Evolutionary conservation across 2,329 filamentous ascomycete genomes (phyloP).

Genomic region (Diplodia intermedia): DNA sequence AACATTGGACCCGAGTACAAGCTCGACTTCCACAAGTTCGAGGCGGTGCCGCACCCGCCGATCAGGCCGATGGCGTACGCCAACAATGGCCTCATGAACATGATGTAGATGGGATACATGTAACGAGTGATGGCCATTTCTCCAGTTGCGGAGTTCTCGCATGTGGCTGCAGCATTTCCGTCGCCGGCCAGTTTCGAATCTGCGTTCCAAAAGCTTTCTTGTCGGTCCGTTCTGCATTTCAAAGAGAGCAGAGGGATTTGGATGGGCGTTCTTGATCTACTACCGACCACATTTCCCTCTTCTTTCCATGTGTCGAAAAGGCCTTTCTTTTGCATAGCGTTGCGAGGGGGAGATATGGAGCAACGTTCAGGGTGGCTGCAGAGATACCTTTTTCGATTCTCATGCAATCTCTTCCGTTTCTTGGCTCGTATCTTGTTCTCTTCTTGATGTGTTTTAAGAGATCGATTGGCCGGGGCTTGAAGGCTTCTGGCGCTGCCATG

Average conservation of each 20-base stretch:
- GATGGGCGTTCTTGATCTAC: constrained; percentile 22
- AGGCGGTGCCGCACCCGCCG: constrained; percentile 93
- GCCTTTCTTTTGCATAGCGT: constrained; percentile 24
- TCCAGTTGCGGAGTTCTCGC: constrained; percentile 15
- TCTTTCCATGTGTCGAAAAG: neutral
- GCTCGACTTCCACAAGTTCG: constrained; percentile 90
- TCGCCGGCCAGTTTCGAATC: neutral
- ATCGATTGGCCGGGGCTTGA: neutral
- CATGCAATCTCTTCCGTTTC: neutral
- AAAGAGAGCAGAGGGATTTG: constrained; percentile 5
- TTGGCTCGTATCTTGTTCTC: neutral
- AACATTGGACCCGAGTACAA: constrained; percentile 93
- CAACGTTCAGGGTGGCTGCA: neutral
- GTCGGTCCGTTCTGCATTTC: constrained; percentile 5
- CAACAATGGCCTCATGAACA: constrained; percentile 77
- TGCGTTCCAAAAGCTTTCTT: constrained; percentile 11
- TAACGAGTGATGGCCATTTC: constrained; percentile 20
- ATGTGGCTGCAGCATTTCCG: neutral
- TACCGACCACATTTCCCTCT: neutral
- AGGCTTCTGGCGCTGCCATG: neutral
- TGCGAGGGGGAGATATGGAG: neutral
- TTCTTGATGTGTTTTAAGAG: constrained; percentile 4
- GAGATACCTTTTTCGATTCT: neutral
- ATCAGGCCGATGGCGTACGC: constrained; percentile 95
- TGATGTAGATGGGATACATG: constrained; percentile 62